Evolutionary conservation across 768 basidiomycete genomes (phyloP).

Genomic region (Amanita brunnescens): DNA sequence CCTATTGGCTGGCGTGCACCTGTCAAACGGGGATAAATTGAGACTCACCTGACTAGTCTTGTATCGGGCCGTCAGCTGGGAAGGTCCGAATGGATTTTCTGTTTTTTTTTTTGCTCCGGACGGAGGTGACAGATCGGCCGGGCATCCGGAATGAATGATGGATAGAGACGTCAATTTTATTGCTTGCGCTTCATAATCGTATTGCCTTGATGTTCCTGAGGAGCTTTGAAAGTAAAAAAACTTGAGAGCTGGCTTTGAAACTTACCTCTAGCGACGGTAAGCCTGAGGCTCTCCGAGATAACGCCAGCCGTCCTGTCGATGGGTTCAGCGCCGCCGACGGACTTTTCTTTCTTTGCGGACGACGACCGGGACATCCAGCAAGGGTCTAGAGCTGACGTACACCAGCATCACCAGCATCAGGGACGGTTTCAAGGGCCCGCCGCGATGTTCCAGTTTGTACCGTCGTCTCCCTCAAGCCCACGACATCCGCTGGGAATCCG

Average conservation of each 20-base stretch:
- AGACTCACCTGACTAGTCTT: not conserved
- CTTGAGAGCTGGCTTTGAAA: not conserved
- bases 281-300: too few relatives aligned
- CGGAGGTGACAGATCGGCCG: not conserved
- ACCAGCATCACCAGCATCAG: constrained; percentile 1
- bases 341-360: constrained; percentile 5
- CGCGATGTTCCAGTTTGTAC: constrained; percentile 5
- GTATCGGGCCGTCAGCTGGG: too few relatives aligned
- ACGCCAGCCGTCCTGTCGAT: not conserved
- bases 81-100: too few relatives aligned
- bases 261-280: too few relatives aligned
- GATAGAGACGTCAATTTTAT: not conserved
- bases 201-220: not conserved
- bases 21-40: too few relatives aligned
- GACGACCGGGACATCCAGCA: not conserved
- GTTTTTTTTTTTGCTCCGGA: not conserved
- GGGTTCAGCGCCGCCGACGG: constrained; percentile 6
- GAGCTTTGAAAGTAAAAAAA: not conserved
- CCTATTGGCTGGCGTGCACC: too few relatives aligned
- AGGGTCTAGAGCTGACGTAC: not conserved
- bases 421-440: not conserved
- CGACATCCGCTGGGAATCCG: not conserved
- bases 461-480: not conserved
- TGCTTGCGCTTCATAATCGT: not conserved
- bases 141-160: not conserved